Percentiles rank a stretch among this genome's conserved stretches.
phyloP scores from a whole-genome alignment of 768 basidiomycete species.

The Pisolithus sp. region DNA sequence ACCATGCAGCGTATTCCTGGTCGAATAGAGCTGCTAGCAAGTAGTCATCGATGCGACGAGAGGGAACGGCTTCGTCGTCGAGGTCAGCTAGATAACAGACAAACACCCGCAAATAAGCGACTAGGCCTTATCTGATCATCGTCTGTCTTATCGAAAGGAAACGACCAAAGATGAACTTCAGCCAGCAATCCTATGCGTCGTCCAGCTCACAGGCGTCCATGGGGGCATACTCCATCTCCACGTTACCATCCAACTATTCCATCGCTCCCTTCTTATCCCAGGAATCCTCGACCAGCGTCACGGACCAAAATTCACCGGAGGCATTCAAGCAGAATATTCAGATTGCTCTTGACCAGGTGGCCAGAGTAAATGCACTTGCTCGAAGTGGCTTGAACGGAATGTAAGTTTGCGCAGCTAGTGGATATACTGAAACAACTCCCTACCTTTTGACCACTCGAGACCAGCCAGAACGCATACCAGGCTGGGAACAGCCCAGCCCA shows the following conservation, averaged over 20 bases:
- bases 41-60: no score
- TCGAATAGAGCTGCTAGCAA: not conserved
- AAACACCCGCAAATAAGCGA: not conserved
- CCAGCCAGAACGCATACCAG: slow-evolving; percentile 58
- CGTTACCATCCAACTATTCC: slow-evolving; percentile 11
- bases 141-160: no score
- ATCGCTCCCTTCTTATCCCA: slow-evolving; percentile 22
- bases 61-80: no score
- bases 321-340: slow-evolving; percentile 56
- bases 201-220: slow-evolving; percentile 14
- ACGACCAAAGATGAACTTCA: not conserved
- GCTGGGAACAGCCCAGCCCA: slow-evolving; percentile 46
- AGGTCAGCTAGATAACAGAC: not conserved
- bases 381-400: slow-evolving; percentile 45
- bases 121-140: no score
- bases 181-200: slow-evolving; percentile 9
- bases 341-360: slow-evolving; percentile 41
- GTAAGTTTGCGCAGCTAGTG: slow-evolving; percentile 31
- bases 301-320: slow-evolving; percentile 54
- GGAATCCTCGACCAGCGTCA: slow-evolving; percentile 12
- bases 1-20: not conserved
- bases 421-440: no score
- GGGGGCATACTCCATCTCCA: slow-evolving; percentile 11
- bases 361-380: slow-evolving; percentile 43
- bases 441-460: not conserved